Evolutionary conservation across 2,329 filamentous ascomycete species (phyloP).

Genomic region (Fusarium piperis): DNA sequence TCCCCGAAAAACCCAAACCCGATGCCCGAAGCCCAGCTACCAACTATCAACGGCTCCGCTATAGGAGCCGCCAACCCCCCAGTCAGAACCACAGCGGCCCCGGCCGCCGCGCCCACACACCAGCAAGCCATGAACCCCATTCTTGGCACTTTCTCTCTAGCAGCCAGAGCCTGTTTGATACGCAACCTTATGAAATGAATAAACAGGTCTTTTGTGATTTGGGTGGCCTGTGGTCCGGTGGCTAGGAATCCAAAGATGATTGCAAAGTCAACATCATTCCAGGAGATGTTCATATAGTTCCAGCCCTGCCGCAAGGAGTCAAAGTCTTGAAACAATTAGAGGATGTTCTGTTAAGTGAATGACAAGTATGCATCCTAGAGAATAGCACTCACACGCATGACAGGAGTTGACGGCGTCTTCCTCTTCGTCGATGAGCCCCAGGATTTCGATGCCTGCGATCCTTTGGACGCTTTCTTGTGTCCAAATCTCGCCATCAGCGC

Average conservation of each 20-base stretch:
- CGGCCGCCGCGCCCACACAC: neutral
- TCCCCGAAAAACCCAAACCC: neutral
- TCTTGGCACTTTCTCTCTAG: fast-evolving
- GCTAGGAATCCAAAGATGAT: neutral
- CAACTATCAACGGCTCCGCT: neutral
- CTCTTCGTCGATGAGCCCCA: neutral
- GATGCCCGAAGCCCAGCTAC: neutral
- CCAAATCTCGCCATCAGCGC: neutral
- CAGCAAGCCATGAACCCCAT: neutral
- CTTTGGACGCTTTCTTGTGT: neutral
- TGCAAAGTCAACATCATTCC: conserved; percentile 21
- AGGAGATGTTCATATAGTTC: conserved; percentile 13
- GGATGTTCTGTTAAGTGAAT: fast-evolving
- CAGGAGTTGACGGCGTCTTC: neutral
- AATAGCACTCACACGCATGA: neutral
- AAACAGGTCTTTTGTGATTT: neutral
- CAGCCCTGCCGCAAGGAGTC: neutral
- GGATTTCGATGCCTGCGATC: conserved; percentile 4
- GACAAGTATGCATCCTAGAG: neutral
- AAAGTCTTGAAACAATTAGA: neutral
- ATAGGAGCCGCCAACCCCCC: neutral
- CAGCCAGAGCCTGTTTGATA: neutral
- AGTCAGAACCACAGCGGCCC: neutral
- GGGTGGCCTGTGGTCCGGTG: neutral
- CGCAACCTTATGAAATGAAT: neutral